A percentile compares a stretch with the other conserved stretches of the same genome.
Evolutionary conservation across 2,329 filamentous ascomycete species (phyloP).

Genomic region (Diaporthe citri): DNA sequence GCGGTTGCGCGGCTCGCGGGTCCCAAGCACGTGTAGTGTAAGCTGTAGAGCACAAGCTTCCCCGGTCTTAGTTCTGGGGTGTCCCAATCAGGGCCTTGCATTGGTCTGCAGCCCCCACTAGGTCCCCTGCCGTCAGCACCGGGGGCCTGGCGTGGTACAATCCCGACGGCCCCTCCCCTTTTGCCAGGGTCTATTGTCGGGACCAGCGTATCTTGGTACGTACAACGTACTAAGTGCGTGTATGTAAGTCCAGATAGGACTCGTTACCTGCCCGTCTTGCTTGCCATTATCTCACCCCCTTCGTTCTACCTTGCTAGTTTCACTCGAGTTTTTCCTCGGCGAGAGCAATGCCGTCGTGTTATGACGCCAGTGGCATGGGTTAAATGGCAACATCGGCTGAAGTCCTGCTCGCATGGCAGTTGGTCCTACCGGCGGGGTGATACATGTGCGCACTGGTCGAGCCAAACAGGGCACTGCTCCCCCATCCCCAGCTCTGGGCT

Average conservation of each 20-base stretch:
- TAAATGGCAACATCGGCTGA: neutral
- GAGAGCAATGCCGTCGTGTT: neutral
- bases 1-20: slow-evolving; percentile 26
- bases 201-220: neutral
- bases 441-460: slow-evolving; percentile 11
- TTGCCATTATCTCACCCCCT: neutral
- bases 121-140: slow-evolving; percentile 1
- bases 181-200: slow-evolving; percentile 1
- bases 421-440: neutral
- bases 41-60: slow-evolving; percentile 25
- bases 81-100: slow-evolving; percentile 31
- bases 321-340: neutral
- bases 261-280: neutral
- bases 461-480: neutral
- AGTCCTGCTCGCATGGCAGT: too few species aligned
- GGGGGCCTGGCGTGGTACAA: slow-evolving; percentile 23
- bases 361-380: slow-evolving; percentile 26
- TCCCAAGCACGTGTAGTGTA: slow-evolving; percentile 8
- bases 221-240: neutral
- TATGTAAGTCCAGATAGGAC: neutral
- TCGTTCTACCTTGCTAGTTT: slow-evolving; percentile 7
- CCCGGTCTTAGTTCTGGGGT: slow-evolving; percentile 20
- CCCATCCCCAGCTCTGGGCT: neutral
- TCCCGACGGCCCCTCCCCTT: slow-evolving; percentile 22
- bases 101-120: slow-evolving; percentile 14